Evolutionary conservation across 2,329 filamentous ascomycete genomes (phyloP).

Genomic region (Colletotrichum falcatum): DNA sequence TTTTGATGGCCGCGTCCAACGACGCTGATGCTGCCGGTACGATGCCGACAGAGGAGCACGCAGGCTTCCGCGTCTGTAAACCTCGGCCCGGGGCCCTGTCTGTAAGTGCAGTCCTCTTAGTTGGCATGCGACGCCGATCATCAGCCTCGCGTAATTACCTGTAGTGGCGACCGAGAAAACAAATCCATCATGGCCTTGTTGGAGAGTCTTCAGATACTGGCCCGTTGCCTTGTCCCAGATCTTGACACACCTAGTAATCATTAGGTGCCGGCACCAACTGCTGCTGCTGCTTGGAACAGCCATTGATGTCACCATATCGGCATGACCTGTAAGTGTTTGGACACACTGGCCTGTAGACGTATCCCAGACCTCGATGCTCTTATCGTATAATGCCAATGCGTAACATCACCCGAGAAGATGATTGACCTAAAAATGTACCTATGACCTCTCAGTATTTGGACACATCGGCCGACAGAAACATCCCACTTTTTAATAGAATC

Average conservation of each 20-base stretch:
- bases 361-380: not conserved
- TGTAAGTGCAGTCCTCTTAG: not conserved
- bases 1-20: not conserved
- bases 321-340: not conserved
- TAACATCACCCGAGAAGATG: not conserved
- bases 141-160: not conserved
- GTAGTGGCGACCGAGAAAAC: not conserved
- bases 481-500: not conserved
- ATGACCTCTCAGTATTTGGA: not conserved
- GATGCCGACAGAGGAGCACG: not conserved
- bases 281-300: not conserved
- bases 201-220: not conserved
- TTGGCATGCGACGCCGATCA: not conserved
- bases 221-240: not conserved
- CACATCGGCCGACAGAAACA: fast-evolving
- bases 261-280: not conserved
- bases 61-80: not conserved
- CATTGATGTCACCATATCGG: not conserved
- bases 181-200: not conserved
- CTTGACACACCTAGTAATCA: fast-evolving
- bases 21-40: not conserved
- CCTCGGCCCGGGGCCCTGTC: not conserved
- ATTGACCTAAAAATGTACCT: fast-evolving
- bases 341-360: not conserved
- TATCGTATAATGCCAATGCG: not conserved